Percentiles rank a stretch among this genome's conserved stretches.
Evolutionary conservation across 495 filamentous ascomycete species (phyloP).

Genomic region (Trichodelitschia bisporula): DNA sequence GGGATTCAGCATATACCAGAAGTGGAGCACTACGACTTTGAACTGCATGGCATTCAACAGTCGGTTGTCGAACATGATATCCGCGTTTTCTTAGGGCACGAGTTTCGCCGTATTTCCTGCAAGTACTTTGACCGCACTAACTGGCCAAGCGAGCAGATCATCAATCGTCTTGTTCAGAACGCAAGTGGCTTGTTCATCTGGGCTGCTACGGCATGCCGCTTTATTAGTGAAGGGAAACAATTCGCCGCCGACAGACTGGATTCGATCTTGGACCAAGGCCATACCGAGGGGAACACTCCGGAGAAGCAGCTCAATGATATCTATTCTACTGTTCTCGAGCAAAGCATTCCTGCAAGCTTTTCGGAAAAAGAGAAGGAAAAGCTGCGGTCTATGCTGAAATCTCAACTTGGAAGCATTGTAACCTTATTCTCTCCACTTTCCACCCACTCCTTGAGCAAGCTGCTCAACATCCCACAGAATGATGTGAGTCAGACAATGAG

Average conservation of each 20-base stretch:
- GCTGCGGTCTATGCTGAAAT: too few species aligned
- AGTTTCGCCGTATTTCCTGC: neutral
- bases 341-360: too few species aligned
- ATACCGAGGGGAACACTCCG: too few species aligned
- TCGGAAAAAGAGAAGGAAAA: too few species aligned
- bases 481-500: too few species aligned
- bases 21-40: constrained; percentile 5
- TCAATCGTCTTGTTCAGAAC: neutral
- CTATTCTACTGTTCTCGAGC: too few species aligned
- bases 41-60: constrained; percentile 9
- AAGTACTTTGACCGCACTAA: neutral
- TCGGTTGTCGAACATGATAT: constrained; percentile 7
- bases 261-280: neutral
- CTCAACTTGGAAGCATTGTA: too few species aligned
- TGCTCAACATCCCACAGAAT: too few species aligned
- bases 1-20: constrained; percentile 7
- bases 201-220: neutral
- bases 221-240: neutral
- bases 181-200: neutral
- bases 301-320: too few species aligned
- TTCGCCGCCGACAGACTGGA: neutral
- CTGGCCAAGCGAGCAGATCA: neutral
- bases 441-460: too few species aligned
- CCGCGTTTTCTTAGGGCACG: constrained; percentile 1
- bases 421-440: too few species aligned